A percentile compares a stretch with the other conserved stretches of the same genome.
phyloP scores from a whole-genome alignment of 2,329 filamentous ascomycete genomes.

The Epichloe sp. region DNA sequence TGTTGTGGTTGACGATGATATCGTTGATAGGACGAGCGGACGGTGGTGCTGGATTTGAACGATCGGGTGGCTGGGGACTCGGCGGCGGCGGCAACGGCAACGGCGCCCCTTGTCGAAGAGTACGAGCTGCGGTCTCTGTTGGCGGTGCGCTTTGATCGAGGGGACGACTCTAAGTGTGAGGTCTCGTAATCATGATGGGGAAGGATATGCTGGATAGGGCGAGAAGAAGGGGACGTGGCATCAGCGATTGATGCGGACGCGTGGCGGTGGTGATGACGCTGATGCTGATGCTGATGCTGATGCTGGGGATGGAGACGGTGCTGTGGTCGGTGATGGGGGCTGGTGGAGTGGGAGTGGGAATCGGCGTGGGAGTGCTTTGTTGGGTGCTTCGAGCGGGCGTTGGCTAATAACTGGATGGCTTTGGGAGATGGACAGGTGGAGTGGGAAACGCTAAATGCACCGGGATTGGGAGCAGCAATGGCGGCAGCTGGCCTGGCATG shows the following conservation, averaged over 20 bases:
- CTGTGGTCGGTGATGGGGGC: slow-evolving; percentile 3
- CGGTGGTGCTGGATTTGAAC: slow-evolving; percentile 36
- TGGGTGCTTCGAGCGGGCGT: background rate
- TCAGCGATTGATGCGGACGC: slow-evolving; percentile 24
- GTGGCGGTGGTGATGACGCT: slow-evolving; percentile 25
- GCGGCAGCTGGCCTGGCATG: slow-evolving; percentile 10
- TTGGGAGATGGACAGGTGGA: background rate
- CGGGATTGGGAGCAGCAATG: slow-evolving; percentile 1
- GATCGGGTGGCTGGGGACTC: slow-evolving; percentile 19
- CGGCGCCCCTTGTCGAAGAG: slow-evolving; percentile 31
- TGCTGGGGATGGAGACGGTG: slow-evolving; percentile 10
- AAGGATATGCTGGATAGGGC: slow-evolving; percentile 29
- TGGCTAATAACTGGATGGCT: background rate
- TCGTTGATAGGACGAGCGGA: slow-evolving; percentile 28
- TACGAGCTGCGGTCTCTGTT: slow-evolving; percentile 41
- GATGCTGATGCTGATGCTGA: slow-evolving; percentile 14
- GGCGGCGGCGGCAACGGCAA: slow-evolving; percentile 28
- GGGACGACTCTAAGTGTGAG: slow-evolving; percentile 45
- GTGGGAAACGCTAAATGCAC: background rate
- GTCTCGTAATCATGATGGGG: slow-evolving; percentile 62
- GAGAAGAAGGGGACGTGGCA: slow-evolving; percentile 7
- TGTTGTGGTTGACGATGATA: slow-evolving; percentile 17
- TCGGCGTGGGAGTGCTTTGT: background rate
- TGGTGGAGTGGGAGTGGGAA: slow-evolving; percentile 4
- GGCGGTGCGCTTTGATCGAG: slow-evolving; percentile 47